Conservation (phyloP, 805 yeast species). For the Yamadazyma olivae region DNA sequence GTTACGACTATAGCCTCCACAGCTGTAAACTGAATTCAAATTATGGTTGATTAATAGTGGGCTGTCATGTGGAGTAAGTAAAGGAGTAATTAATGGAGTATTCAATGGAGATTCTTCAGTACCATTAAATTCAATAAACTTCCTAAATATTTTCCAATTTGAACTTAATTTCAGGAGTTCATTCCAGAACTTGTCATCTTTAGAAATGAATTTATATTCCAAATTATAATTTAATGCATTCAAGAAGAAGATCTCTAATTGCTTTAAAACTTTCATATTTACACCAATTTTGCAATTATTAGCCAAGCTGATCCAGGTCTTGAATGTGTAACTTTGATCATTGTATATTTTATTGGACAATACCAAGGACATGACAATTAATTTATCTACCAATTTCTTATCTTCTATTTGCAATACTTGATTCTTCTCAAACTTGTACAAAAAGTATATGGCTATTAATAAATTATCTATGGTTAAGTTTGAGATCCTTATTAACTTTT, state of each 20-base stretch:
- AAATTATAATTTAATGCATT: constrained; percentile 23
- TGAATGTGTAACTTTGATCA: constrained; percentile 49
- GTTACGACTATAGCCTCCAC: no score
- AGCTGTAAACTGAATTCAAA: no score
- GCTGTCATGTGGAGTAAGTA: constrained; percentile 4
- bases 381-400: constrained; percentile 16
- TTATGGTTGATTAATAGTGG: no score
- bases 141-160: constrained; percentile 4
- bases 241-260: constrained; percentile 26
- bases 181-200: constrained; percentile 23
- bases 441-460: constrained; percentile 8
- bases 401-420: constrained; percentile 6
- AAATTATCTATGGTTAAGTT: constrained; percentile 11
- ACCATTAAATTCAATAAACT: constrained; percentile 3
- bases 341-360: constrained; percentile 43
- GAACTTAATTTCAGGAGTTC: constrained; percentile 1
- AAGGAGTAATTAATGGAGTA: constrained; percentile 7
- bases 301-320: constrained; percentile 43
- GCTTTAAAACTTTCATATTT: constrained; percentile 23
- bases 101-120: constrained; percentile 3
- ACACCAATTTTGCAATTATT: constrained; percentile 15
- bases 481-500: constrained; percentile 8
- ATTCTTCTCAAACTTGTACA: constrained; percentile 9
- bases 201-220: constrained; percentile 19
- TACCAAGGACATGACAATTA: constrained; percentile 23